phyloP scores from a whole-genome alignment of 257 asterid genomes.

The Lantana camara region DNA sequence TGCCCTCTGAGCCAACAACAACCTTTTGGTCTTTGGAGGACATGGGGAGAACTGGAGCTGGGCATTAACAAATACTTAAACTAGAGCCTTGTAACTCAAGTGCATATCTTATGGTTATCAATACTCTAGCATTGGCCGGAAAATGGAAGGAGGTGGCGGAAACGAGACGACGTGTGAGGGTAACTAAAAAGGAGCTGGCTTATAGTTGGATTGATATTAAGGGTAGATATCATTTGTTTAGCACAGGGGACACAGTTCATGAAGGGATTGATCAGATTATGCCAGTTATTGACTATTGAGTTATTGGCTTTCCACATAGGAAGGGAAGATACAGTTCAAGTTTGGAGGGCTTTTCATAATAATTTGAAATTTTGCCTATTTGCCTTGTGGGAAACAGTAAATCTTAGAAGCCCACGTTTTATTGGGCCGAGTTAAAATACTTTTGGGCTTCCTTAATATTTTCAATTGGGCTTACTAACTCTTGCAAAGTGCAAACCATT shows the following conservation, averaged over 20 bases:
- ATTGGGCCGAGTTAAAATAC: too few species aligned
- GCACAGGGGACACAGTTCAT: conserved; percentile 8
- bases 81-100: conserved; percentile 43
- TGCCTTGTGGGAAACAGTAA: too few species aligned
- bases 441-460: too few species aligned
- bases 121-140: conserved; percentile 42
- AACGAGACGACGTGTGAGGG: conserved; percentile 34
- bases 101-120: conserved; percentile 38
- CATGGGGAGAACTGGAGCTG: conserved; percentile 39
- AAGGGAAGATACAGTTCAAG: background rate
- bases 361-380: background rate
- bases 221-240: conserved; percentile 34
- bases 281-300: conserved; percentile 9
- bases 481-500: too few species aligned
- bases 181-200: conserved; percentile 43
- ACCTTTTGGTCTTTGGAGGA: conserved; percentile 47
- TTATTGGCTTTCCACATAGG: conserved; percentile 21
- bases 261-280: conserved; percentile 16
- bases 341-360: background rate
- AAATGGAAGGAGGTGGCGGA: conserved; percentile 54
- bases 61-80: conserved; percentile 39
- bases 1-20: conserved; percentile 36
- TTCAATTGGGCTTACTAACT: too few species aligned
- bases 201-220: conserved; percentile 48
- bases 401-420: too few species aligned